Evolutionary conservation across 2,329 filamentous ascomycete genomes (phyloP).

Genomic region (Colletotrichum euphorbiae): DNA sequence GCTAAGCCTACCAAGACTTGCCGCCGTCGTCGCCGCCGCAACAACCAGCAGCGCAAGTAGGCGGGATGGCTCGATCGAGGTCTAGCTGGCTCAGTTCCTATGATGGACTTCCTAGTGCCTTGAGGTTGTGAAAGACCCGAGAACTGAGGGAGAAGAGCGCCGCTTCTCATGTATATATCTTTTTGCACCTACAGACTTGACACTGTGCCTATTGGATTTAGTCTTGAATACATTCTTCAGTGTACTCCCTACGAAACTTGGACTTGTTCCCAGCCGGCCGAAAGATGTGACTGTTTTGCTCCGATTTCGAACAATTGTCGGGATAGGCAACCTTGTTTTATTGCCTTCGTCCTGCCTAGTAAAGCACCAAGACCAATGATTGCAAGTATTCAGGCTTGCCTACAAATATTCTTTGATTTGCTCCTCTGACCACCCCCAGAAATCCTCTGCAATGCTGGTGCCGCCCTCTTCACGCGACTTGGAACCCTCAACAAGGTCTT

Average conservation of each 20-base stretch:
- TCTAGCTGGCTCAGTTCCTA: not conserved
- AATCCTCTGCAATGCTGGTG: conserved; percentile 50
- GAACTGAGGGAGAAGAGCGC: conserved; percentile 1
- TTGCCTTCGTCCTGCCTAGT: not conserved
- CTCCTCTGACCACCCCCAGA: conserved; percentile 57
- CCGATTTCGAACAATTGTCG: not conserved
- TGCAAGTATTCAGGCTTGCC: not conserved
- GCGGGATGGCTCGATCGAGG: not conserved
- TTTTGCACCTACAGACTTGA: conserved; percentile 29
- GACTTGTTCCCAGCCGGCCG: not conserved
- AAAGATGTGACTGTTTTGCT: not conserved
- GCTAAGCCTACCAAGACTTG: conserved; percentile 31
- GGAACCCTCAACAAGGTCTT: conserved; percentile 46
- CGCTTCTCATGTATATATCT: conserved; percentile 37
- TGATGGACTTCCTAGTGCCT: not conserved
- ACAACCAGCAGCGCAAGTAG: conserved; percentile 35
- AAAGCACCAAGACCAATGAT: too few relatives aligned
- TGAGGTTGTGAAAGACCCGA: not conserved
- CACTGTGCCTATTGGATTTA: conserved; percentile 29
- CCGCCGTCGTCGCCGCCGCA: conserved; percentile 35
- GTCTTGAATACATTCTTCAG: conserved; percentile 31
- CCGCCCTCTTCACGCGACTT: conserved; percentile 52
- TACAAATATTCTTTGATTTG: conserved; percentile 46
- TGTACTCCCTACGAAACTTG: conserved; percentile 6
- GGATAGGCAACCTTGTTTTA: not conserved